Evolutionary conservation across 176 grass and related monocot species (phyloP).

Genomic region (Eremochloa ophiuroides): DNA sequence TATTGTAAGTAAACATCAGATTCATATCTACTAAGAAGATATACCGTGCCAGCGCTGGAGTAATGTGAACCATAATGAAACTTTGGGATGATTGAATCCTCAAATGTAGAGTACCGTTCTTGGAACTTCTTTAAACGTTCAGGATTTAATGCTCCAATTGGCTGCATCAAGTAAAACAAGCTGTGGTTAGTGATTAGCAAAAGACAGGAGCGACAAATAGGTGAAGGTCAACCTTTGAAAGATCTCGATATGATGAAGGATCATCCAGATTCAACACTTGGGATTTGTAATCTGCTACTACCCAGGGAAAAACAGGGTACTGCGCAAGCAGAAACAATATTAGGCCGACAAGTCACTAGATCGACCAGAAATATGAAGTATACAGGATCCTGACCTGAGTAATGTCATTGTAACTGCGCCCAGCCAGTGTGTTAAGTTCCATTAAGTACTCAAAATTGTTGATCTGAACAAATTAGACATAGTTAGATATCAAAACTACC

Average conservation of each 20-base stretch:
- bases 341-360: constrained; percentile 3
- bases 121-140: constrained; percentile 92
- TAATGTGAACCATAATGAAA: constrained; percentile 99
- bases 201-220: constrained; percentile 31
- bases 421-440: constrained; percentile 96
- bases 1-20: constrained; percentile 17
- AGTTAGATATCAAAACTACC: constrained; percentile 22
- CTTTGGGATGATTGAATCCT: constrained; percentile 97
- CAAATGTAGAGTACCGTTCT: constrained; percentile 92
- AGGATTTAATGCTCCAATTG: constrained; percentile 83
- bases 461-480: constrained; percentile 56
- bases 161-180: constrained; percentile 64
- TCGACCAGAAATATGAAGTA: neutral
- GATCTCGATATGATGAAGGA: constrained; percentile 81
- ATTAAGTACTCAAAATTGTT: constrained; percentile 99
- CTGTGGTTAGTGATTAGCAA: constrained; percentile 4
- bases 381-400: constrained; percentile 54
- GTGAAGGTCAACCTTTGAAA: constrained; percentile 56
- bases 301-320: constrained; percentile 99
- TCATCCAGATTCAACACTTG: constrained; percentile 70
- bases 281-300: constrained; percentile 84
- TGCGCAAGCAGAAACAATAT: constrained; percentile 36
- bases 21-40: constrained; percentile 25
- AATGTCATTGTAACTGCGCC: constrained; percentile 98
- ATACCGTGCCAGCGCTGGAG: constrained; percentile 98